These are phyloP conservation scores for Mychonastes homosphaera DNA, from an alignment of 139 green algal species.

Conservation along the genomic window DNA sequence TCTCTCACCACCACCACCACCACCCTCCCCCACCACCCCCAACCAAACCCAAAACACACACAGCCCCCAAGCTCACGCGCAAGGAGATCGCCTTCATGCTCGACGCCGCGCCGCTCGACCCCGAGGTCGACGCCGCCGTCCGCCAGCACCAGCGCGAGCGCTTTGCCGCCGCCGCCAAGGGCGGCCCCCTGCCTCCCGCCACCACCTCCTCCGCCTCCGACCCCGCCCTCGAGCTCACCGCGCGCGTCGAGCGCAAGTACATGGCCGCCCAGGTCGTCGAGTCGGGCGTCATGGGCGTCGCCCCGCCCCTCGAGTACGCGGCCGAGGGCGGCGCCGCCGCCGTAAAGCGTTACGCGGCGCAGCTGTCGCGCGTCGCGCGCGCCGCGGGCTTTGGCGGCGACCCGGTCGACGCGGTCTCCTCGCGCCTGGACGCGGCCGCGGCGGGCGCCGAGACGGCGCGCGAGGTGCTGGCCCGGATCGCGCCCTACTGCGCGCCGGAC, in stretches of 20 bases:
- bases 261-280: constrained; percentile 38
- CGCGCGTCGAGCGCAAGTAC: constrained; percentile 45
- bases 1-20: no score
- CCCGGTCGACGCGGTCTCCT: neutral
- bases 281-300: constrained; percentile 35
- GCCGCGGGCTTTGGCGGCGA: neutral
- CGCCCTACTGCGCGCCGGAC: constrained; percentile 24
- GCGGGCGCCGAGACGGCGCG: constrained; percentile 24
- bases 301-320: constrained; percentile 27
- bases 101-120: constrained; percentile 11
- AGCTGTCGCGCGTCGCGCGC: constrained; percentile 28
- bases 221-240: constrained; percentile 22
- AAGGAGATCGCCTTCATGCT: constrained; percentile 6
- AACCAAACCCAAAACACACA: neutral
- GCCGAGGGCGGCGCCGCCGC: constrained; percentile 18
- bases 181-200: no score
- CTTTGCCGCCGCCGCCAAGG: constrained; percentile 22
- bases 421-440: constrained; percentile 15
- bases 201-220: constrained; percentile 13
- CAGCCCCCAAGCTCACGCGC: neutral
- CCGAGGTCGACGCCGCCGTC: constrained; percentile 22
- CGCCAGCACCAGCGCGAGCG: constrained; percentile 29
- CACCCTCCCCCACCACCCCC: no score
- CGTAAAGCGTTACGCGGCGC: constrained; percentile 39
- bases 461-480: constrained; percentile 30